phyloP scores from a whole-genome alignment of 2,329 filamentous ascomycete genomes.

The Penicillium sp. region DNA sequence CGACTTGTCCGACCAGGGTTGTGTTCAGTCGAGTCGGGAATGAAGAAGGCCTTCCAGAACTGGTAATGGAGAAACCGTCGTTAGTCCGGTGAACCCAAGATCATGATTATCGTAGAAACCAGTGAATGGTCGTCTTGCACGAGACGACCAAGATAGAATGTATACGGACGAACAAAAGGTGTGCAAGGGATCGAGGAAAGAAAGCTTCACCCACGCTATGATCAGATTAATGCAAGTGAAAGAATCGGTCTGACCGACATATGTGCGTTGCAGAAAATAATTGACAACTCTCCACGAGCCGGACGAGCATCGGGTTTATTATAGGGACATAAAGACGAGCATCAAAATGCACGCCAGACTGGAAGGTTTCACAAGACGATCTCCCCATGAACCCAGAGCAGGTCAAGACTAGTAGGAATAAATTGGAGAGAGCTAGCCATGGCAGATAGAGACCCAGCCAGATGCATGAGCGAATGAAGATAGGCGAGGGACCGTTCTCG shows the following conservation, averaged over 20 bases:
- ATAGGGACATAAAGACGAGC: constrained; percentile 7
- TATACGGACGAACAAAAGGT: too few relatives aligned
- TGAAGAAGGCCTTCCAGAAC: background rate
- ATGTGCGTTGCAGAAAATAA: constrained; percentile 7
- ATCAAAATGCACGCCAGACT: background rate
- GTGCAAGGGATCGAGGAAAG: background rate
- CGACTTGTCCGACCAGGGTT: constrained; percentile 10
- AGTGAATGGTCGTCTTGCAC: too few relatives aligned
- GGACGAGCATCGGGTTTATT: constrained; percentile 8
- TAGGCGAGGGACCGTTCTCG: constrained; percentile 2
- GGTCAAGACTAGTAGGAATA: constrained; percentile 10
- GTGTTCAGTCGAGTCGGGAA: constrained; percentile 4
- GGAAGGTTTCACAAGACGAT: constrained; percentile 13
- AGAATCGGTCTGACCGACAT: constrained; percentile 15
- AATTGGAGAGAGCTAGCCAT: constrained; percentile 9
- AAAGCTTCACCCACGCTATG: constrained; percentile 4
- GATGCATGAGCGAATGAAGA: constrained; percentile 18
- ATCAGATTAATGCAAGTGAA: constrained; percentile 9
- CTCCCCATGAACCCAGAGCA: background rate
- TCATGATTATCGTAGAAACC: too few relatives aligned
- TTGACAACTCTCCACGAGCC: constrained; percentile 7
- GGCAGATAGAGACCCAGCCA: constrained; percentile 16
- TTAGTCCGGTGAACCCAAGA: too few relatives aligned
- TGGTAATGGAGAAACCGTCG: too few relatives aligned
- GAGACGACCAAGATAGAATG: too few relatives aligned